Evolutionary conservation across 371 early-diverging fungal genomes (phyloP), one percentile per base, ranked within the genome.

Genomic region (Syncephalastrum sp.): DNA sequence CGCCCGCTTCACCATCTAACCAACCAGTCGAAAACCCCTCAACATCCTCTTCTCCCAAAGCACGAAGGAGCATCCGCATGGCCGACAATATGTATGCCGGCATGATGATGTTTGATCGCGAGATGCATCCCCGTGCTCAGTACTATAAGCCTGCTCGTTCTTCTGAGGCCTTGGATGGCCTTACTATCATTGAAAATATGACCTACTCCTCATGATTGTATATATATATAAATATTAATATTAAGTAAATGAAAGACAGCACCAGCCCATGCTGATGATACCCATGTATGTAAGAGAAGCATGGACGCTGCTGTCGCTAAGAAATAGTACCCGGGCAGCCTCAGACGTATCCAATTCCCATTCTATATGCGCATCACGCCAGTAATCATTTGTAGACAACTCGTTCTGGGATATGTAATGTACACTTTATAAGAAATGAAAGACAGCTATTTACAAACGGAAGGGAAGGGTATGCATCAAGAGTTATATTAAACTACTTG

Each of bases 101-200:
- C 8, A 60, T 67, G 23, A 62, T 67, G 63, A 59, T 66, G 67
- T 59, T 66, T 56, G 67, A 66, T 47, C 43, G 61, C 4, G 61
- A 66, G 12, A 43, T 66, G 15, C 59, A 52, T 10, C 67, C 67
- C 14, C 54, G 67, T n/a, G 58, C 61, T 5, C 54, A 59, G 10
- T 66, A 57, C 29, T 66, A 66, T 47, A 61, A 59, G 13, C 67
- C 67, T 15, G 19, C 53, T 13, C 48, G 27, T 6, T 41, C 57
- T 15, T 21, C 38, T 21, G 49, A 65, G 19, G 49, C 56, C 14
- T 43, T 55, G 47, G 64, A 59, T 38, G 38, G 47, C n/a, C 23
- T 65, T 4, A 50, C 59, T 8, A 41, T 65, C 16, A 49, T 65
- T 27, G 60, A 65, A 57, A 50, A 61, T 41, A 42, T 51, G 13